Conservation (phyloP, 345 rosid genomes). For the Atalantia buxifolia region DNA sequence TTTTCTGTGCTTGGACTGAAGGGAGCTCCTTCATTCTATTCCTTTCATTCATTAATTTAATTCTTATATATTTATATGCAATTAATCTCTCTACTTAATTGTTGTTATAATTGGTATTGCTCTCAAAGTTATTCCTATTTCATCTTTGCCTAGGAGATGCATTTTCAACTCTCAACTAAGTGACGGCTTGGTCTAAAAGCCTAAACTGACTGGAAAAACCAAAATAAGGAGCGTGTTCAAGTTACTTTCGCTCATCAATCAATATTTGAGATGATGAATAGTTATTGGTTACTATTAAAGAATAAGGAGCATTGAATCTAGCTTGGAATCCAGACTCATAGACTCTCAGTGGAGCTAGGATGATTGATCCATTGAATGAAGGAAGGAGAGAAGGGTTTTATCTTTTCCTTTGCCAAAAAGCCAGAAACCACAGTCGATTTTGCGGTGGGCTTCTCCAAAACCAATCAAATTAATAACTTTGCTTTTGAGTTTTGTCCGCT, state of each 20-base stretch:
- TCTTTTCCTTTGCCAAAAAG: neutral
- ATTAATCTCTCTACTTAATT: neutral
- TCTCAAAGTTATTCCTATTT: no score
- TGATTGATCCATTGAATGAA: neutral
- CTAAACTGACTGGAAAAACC: neutral
- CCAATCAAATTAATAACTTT: neutral
- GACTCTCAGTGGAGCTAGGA: neutral
- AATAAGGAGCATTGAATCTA: no score
- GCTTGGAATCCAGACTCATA: neutral
- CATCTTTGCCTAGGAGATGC: no score
- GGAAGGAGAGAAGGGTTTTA: neutral
- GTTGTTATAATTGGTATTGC: no score
- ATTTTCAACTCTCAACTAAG: no score
- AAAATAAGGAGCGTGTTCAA: neutral
- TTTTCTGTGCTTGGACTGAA: slow-evolving; percentile 97
- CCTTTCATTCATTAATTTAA: slow-evolving; percentile 4
- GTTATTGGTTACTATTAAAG: neutral
- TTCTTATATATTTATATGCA: no score
- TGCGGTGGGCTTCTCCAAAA: neutral
- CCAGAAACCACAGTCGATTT: neutral
- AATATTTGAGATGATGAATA: neutral
- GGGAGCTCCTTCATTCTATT: slow-evolving; percentile 87
- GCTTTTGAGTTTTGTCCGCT: neutral
- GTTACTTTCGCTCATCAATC: neutral
- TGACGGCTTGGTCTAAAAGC: neutral